Evolutionary conservation across 1,139 yeast genomes (phyloP).

Genomic region (Saccharomyces pastorianus): DNA sequence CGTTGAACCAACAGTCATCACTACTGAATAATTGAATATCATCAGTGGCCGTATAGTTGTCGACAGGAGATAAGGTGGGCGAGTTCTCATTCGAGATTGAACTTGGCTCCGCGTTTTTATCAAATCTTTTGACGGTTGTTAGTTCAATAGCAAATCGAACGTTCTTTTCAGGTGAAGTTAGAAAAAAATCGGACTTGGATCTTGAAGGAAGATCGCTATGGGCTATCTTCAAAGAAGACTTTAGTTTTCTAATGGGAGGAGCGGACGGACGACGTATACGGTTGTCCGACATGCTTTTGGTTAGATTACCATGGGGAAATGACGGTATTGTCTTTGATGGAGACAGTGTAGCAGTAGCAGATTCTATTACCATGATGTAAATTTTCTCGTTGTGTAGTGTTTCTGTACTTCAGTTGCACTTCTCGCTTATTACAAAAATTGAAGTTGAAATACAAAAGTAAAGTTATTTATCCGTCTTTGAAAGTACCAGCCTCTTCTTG

Average conservation of each 20-base stretch:
- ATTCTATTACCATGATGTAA: background rate
- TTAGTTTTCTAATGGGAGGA: background rate
- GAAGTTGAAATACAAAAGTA: background rate
- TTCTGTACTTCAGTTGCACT: background rate
- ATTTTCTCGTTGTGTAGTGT: background rate
- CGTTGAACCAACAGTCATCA: conserved; percentile 13
- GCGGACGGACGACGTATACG: background rate
- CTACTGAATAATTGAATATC: background rate
- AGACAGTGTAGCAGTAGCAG: background rate
- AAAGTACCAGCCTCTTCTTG: background rate
- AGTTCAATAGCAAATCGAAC: conserved; percentile 30
- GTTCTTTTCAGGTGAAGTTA: background rate
- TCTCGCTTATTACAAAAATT: background rate
- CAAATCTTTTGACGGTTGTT: conserved; percentile 28
- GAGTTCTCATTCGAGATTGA: conserved; percentile 19
- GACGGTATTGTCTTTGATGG: background rate
- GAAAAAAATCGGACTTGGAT: background rate
- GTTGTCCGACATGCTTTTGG: background rate
- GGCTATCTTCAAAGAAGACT: background rate
- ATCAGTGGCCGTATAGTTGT: background rate
- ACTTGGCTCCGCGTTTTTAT: conserved; percentile 25
- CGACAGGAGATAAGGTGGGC: conserved; percentile 2
- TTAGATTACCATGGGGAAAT: background rate
- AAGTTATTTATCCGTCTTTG: background rate
- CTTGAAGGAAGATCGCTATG: background rate